These are phyloP conservation scores for Carex arenaria DNA, from an alignment of 202 grass and related monocot species.

Conservation along the genomic window DNA sequence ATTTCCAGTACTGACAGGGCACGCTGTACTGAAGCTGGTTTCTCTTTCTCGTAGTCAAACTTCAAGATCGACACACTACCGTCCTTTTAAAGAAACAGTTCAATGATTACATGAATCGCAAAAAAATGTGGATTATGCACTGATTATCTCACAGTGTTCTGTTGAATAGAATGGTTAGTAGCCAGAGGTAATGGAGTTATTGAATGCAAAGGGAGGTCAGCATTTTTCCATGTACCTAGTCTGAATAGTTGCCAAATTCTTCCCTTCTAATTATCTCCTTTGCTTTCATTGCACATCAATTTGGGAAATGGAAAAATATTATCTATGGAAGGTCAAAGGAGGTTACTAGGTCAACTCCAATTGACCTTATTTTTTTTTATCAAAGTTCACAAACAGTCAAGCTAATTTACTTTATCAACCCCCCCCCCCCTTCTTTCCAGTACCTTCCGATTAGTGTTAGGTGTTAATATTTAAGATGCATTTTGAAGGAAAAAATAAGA, in stretches of 20 bases:
- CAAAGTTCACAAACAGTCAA: background rate
- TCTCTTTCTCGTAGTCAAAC: slow-evolving; percentile 77
- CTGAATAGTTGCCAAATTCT: background rate
- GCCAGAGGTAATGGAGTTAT: background rate
- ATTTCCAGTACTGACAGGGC: slow-evolving; percentile 94
- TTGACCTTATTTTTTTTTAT: background rate
- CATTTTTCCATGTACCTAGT: background rate
- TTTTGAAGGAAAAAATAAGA: background rate
- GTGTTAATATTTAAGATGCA: background rate
- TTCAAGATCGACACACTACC: slow-evolving; percentile 84
- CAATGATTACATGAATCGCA: background rate
- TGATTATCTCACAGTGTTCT: background rate
- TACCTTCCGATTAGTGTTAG: background rate
- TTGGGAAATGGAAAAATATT: background rate
- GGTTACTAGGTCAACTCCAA: background rate
- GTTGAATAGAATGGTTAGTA: background rate
- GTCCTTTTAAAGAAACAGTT: slow-evolving; percentile 39
- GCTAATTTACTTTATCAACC: background rate
- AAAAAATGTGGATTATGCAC: background rate
- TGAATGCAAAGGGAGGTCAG: background rate
- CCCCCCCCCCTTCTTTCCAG: background rate
- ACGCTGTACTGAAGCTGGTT: slow-evolving; percentile 72
- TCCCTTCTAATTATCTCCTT: background rate
- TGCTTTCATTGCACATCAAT: background rate
- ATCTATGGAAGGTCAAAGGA: background rate